Base-by-base conservation (phyloP, 805 yeast genomes). In the Ogataea trehalophila region DNA sequence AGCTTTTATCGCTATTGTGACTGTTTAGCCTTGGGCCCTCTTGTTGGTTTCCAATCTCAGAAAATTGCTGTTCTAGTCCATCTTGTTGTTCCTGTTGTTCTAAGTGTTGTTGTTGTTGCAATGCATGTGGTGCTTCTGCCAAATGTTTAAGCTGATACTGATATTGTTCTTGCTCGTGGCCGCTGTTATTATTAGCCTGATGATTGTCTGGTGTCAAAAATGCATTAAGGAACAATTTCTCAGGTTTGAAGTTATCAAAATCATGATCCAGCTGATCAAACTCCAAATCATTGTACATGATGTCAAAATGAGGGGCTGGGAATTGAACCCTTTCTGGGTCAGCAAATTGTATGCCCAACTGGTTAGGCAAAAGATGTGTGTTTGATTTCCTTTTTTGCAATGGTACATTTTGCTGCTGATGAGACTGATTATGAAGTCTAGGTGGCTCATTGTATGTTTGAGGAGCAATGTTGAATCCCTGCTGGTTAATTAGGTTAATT, bases 221-320 rank as follows among this genome's bases (percentile, higher is more conserved):
- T 5, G 48, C 41, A 40, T 43, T 36, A 17, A 43, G 34, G 34
- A 52, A 52, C 34, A 52, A 41, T 20, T 44, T 26, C n/a, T 45
- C 51, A 18, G 55, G 50, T 22, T 42, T 39, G 43, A 52, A 52
- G 17, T 43, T 35, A 13, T 42, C 49, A 17, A 44, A 17, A 4
- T 34, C 46, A 4, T 23, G 18, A 4, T 39, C 35, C 8, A 44
- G 7, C 4, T 18, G 35, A 26, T 39, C 31, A 29, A 49, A 35
- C 8, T 46, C 55, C 18, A 31, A 11, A 16, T 45, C 50, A 20
- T 31, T 41, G 20, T 49, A 44, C 20, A 39, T 29, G 7, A 39
- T n/a, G 33, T 33, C 39, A 13, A 26, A n/a, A 18, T 34, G 43
- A 26, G 16, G 34, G 8, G 36, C 39, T 13, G 33, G 23, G 17